Evolutionary conservation across 1,139 yeast genomes (phyloP).

Genomic region (Nakaseomyces uthaithaninus): DNA sequence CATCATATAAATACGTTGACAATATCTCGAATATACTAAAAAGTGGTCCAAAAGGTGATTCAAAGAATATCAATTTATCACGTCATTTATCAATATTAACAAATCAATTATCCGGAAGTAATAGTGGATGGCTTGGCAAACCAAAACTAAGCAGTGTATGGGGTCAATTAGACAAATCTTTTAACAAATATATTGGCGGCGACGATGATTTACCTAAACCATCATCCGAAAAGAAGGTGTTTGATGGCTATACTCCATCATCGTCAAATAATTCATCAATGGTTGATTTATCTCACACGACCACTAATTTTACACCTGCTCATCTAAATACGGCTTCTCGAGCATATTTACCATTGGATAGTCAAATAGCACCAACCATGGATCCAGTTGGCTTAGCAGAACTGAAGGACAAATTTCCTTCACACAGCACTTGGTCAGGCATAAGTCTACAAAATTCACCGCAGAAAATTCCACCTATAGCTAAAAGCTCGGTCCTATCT

Average conservation of each 20-base stretch:
- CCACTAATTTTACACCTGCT: constrained; percentile 3
- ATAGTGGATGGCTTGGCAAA: constrained; percentile 43
- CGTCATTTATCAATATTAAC: constrained; percentile 21
- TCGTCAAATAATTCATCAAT: constrained; percentile 34
- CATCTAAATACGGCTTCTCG: background rate
- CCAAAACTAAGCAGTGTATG: constrained; percentile 80
- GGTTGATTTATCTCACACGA: constrained; percentile 20
- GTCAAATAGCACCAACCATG: background rate
- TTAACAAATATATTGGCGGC: constrained; percentile 83
- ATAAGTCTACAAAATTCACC: constrained; percentile 5
- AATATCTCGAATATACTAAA: constrained; percentile 18
- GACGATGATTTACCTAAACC: constrained; percentile 42
- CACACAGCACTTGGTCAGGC: constrained; percentile 2
- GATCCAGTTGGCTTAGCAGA: background rate
- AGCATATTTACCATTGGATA: background rate
- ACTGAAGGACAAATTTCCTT: constrained; percentile 1
- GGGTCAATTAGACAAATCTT: constrained; percentile 77
- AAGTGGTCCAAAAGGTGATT: constrained; percentile 20
- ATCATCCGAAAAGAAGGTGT: constrained; percentile 43
- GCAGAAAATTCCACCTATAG: background rate
- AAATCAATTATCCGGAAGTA: constrained; percentile 21
- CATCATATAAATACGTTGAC: constrained; percentile 29
- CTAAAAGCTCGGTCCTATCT: background rate
- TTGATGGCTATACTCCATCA: constrained; percentile 65
- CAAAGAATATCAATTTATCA: constrained; percentile 17